These are phyloP conservation scores for Diaporthe ampelina DNA, from an alignment of 2,329 filamentous ascomycete genomes.

Conservation along the genomic window DNA sequence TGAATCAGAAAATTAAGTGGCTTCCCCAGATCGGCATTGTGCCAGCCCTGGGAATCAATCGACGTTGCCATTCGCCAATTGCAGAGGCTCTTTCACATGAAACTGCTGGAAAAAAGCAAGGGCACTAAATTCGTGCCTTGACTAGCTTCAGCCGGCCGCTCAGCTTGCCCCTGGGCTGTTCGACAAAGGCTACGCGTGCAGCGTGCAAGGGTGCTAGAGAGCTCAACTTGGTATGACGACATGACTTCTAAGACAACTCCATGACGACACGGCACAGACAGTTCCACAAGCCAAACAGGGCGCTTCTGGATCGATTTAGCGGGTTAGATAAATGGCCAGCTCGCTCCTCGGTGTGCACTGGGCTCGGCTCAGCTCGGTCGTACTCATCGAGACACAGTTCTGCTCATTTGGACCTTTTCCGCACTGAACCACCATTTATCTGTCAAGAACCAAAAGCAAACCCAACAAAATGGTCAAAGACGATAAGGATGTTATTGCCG, in stretches of 20 bases:
- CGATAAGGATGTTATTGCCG: constrained; percentile 56
- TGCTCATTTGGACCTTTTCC: neutral
- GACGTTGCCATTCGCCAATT: constrained; percentile 2
- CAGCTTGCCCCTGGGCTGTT: neutral
- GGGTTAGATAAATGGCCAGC: neutral
- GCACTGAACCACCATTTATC: too few species aligned
- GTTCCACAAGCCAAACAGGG: constrained; percentile 7
- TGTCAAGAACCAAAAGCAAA: neutral
- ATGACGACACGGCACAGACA: constrained; percentile 38
- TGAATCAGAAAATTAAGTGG: neutral
- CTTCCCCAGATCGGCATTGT: neutral
- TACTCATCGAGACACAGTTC: neutral
- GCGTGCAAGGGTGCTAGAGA: neutral
- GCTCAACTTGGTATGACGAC: constrained; percentile 37
- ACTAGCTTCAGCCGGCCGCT: constrained; percentile 2
- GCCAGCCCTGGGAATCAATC: neutral
- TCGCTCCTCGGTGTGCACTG: neutral
- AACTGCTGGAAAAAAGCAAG: constrained; percentile 13
- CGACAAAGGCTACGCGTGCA: constrained; percentile 19
- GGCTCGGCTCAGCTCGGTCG: neutral
- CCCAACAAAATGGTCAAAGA: constrained; percentile 44
- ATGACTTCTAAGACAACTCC: constrained; percentile 35
- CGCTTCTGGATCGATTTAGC: neutral
- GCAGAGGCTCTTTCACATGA: constrained; percentile 6
- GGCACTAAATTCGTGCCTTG: constrained; percentile 18